Conservation (phyloP, 2,329 filamentous ascomycete genomes). For the Colletotrichum navitas region DNA sequence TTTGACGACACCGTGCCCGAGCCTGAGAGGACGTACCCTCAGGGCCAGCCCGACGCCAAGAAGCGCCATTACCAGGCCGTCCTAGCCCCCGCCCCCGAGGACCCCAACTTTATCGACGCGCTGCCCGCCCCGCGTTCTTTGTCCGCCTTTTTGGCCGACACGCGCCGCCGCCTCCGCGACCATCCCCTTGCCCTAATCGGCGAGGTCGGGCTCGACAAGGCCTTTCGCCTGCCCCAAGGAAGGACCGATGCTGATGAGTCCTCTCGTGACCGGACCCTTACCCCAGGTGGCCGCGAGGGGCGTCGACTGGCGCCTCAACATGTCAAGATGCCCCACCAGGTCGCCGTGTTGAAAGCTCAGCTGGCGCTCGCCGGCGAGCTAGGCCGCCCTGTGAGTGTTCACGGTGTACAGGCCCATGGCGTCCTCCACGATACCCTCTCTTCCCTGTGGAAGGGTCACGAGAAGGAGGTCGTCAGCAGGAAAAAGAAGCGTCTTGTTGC, state of each 20-base stretch:
- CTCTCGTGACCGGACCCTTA: constrained; percentile 62
- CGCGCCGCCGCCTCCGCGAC: constrained; percentile 64
- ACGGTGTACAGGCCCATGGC: constrained; percentile 83
- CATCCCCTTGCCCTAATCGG: constrained; percentile 78
- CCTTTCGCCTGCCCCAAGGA: constrained; percentile 77
- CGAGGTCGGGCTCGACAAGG: constrained; percentile 83
- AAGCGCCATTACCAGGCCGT: constrained; percentile 75
- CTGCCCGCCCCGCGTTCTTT: constrained; percentile 73
- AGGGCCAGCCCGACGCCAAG: constrained; percentile 54
- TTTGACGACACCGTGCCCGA: constrained; percentile 67
- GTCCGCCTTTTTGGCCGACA: constrained; percentile 68
- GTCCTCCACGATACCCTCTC: constrained; percentile 74
- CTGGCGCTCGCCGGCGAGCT: constrained; percentile 78
- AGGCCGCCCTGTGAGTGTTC: constrained; percentile 74
- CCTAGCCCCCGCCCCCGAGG: constrained; percentile 62
- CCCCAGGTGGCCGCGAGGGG: constrained; percentile 78
- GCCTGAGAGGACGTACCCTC: constrained; percentile 53
- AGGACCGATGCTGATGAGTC: constrained; percentile 57
- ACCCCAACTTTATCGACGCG: constrained; percentile 57
- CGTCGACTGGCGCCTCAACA: constrained; percentile 75
- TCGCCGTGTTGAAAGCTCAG: constrained; percentile 73
- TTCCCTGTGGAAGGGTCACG: constrained; percentile 77
- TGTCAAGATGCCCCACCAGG: constrained; percentile 78
- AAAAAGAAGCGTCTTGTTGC: constrained; percentile 67
- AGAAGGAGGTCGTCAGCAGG: constrained; percentile 71